Evolutionary conservation across 306 rosid genomes (phyloP).

Genomic region (Lathyrus oleraceus): DNA sequence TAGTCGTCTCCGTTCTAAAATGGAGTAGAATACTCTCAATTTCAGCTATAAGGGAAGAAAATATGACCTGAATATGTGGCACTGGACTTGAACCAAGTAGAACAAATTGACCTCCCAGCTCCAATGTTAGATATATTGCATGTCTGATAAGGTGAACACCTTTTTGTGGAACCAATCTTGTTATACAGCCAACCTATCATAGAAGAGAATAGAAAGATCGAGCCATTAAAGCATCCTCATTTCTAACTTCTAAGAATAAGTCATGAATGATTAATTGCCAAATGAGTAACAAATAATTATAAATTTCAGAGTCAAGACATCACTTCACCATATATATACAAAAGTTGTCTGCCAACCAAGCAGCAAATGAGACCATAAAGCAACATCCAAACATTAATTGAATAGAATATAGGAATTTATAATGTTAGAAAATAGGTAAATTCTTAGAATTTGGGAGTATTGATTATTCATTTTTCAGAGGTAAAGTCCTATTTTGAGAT

Average conservation of each 20-base stretch:
- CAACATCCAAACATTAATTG: constrained; percentile 18
- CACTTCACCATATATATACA: not conserved
- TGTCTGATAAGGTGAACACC: constrained; percentile 96
- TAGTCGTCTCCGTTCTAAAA: constrained; percentile 21
- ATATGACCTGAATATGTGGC: constrained; percentile 77
- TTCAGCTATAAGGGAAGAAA: constrained; percentile 38
- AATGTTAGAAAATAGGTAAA: constrained; percentile 8
- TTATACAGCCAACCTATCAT: constrained; percentile 85
- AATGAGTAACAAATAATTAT: constrained; percentile 24
- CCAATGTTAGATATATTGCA: constrained; percentile 82
- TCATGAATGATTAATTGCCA: constrained; percentile 18
- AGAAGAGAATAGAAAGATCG: constrained; percentile 31
- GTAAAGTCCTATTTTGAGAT: not conserved
- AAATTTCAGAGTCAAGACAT: constrained; percentile 25
- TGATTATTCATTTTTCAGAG: not conserved
- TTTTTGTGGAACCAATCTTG: constrained; percentile 97
- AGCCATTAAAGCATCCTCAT: constrained; percentile 28
- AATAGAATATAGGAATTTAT: not conserved
- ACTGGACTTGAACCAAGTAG: constrained; percentile 97
- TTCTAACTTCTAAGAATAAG: constrained; percentile 10
- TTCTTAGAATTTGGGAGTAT: not conserved
- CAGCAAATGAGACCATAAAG: constrained; percentile 23
- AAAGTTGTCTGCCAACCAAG: constrained; percentile 5
- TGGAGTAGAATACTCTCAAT: constrained; percentile 18
- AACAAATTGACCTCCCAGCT: constrained; percentile 92